phyloP scores from a whole-genome alignment of 139 green algal genomes.

The Desmodesmus armatus region DNA sequence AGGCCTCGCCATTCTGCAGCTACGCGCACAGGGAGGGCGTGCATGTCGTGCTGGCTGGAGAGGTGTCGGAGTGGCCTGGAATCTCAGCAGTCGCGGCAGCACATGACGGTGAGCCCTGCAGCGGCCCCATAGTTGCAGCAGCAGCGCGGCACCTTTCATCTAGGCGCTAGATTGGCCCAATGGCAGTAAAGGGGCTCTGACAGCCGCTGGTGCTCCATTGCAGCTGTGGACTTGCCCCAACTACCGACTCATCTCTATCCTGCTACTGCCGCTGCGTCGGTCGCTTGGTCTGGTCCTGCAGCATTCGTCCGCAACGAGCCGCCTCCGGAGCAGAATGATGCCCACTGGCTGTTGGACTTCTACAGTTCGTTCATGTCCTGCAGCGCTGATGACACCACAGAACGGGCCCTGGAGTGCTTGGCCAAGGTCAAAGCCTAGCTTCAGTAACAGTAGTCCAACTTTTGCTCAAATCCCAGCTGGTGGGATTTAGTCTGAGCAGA shows the following conservation, averaged over 20 bases:
- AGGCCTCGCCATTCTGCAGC: constrained; percentile 57
- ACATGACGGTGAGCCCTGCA: constrained; percentile 64
- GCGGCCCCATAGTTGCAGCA: not conserved
- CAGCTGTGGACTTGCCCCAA: not conserved
- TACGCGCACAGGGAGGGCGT: constrained; percentile 60
- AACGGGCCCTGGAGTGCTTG: constrained; percentile 63
- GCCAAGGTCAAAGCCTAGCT: not conserved
- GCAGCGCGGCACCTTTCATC: too few species aligned
- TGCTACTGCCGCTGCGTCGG: constrained; percentile 18
- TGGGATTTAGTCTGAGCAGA: not conserved
- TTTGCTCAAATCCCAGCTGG: too few species aligned
- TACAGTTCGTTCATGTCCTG: constrained; percentile 56
- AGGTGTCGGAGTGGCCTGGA: constrained; percentile 71
- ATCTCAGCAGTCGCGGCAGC: constrained; percentile 57
- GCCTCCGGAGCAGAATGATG: constrained; percentile 64
- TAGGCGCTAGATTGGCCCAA: not conserved
- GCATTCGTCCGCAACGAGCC: constrained; percentile 65
- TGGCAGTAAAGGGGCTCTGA: not conserved
- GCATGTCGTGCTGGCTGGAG: constrained; percentile 67
- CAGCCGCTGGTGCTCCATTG: too few species aligned
- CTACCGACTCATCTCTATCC: not conserved
- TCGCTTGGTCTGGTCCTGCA: constrained; percentile 36
- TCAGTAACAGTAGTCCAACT: not conserved
- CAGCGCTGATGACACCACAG: constrained; percentile 38
- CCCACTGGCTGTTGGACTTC: constrained; percentile 77